A percentile compares a stretch with the other conserved stretches of the same genome.
Conservation (phyloP, 176 grass and related monocot genomes). For the Lolium rigidum region DNA sequence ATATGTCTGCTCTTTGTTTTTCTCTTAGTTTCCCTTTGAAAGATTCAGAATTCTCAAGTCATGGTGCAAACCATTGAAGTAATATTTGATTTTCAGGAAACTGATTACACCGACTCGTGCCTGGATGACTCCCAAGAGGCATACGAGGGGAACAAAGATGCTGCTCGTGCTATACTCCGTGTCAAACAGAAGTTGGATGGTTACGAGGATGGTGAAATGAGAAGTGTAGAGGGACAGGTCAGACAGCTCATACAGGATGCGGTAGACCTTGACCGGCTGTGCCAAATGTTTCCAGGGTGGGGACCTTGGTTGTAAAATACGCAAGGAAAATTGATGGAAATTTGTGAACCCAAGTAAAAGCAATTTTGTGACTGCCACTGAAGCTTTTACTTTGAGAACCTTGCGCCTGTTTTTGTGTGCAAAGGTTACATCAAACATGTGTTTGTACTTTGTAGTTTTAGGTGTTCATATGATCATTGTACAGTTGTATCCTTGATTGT, state of each 20-base stretch:
- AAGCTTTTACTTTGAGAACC: background rate
- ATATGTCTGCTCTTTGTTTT: background rate
- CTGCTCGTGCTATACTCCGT: conserved; percentile 86
- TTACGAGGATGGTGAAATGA: conserved; percentile 91
- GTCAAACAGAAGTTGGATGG: conserved; percentile 92
- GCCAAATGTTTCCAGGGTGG: conserved; percentile 99
- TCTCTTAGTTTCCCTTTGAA: conserved; percentile 26
- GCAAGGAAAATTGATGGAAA: conserved; percentile 23
- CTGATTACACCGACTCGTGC: conserved; percentile 65
- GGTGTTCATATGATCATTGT: conserved; percentile 1
- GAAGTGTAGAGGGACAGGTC: conserved; percentile 92
- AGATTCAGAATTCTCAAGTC: background rate
- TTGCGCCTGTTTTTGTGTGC: background rate
- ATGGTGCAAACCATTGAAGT: conserved; percentile 20
- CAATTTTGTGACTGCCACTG: conserved; percentile 30
- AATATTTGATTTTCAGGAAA: conserved; percentile 62
- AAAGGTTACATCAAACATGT: conserved; percentile 3
- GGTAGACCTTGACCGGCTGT: conserved; percentile 72
- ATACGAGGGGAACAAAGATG: conserved; percentile 93
- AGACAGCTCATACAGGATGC: conserved; percentile 94
- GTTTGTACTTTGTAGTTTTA: background rate
- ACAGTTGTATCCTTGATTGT: background rate
- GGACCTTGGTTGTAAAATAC: conserved; percentile 70
- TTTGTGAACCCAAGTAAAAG: background rate
- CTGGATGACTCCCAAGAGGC: conserved; percentile 82